phyloP scores from a whole-genome alignment of 352 stramenopile species.

The Phytopythium chamaehyphon region DNA sequence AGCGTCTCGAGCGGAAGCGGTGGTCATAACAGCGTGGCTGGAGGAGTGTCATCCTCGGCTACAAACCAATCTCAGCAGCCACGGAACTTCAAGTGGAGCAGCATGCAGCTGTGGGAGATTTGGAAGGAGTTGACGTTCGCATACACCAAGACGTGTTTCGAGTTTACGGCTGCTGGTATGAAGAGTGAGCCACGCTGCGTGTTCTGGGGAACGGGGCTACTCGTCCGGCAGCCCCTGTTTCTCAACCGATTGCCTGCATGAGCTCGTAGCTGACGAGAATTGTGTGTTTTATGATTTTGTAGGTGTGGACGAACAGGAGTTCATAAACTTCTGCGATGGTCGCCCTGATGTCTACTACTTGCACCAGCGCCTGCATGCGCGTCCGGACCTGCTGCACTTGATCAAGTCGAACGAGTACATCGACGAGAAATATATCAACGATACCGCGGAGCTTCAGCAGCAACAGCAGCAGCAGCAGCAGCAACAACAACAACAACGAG shows the following conservation, averaged over 20 bases:
- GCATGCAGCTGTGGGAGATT: conserved; percentile 80
- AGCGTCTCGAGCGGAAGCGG: conserved; percentile 21
- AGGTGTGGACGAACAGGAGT: conserved; percentile 75
- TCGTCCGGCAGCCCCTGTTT: no score
- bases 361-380: conserved; percentile 68
- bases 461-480: conserved; percentile 20
- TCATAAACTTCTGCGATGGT: conserved; percentile 75
- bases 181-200: conserved; percentile 48
- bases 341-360: conserved; percentile 77
- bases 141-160: conserved; percentile 80
- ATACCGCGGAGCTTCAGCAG: conserved; percentile 42
- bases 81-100: conserved; percentile 74
- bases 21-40: neutral
- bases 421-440: conserved; percentile 66
- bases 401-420: conserved; percentile 86
- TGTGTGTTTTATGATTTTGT: conserved; percentile 7
- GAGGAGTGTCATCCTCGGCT: conserved; percentile 1
- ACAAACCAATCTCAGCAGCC: conserved; percentile 10
- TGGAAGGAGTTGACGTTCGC: conserved; percentile 81
- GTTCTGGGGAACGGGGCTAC: no score
- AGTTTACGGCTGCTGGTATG: conserved; percentile 83
- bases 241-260: no score
- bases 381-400: conserved; percentile 66
- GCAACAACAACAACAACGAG: no score
- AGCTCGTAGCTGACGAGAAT: no score